These are phyloP conservation scores for Dysphania ambrosioides DNA, from an alignment of 148 eudicot species.

Conservation along the genomic window DNA sequence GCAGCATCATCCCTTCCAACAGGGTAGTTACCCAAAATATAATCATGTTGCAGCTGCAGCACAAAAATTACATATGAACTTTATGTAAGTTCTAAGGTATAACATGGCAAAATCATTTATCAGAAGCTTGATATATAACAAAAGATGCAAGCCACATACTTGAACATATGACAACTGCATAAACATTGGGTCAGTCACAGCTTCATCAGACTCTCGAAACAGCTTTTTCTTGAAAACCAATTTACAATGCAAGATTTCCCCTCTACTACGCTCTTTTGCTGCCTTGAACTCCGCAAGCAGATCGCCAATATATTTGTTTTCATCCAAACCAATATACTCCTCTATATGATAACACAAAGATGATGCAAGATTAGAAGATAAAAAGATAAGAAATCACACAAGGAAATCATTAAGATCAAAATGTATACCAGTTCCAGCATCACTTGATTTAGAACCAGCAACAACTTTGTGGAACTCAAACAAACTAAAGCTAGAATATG, in stretches of 20 bases:
- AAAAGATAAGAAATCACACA: background rate
- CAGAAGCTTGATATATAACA: background rate
- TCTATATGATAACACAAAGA: constrained; percentile 39
- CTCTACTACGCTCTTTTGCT: constrained; percentile 90
- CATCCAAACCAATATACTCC: constrained; percentile 90
- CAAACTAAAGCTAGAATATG: constrained; percentile 87
- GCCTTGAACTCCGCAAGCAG: constrained; percentile 91
- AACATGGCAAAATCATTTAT: background rate
- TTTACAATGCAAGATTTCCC: constrained; percentile 92
- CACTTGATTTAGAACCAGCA: constrained; percentile 76
- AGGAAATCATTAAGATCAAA: background rate
- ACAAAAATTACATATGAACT: constrained; percentile 1
- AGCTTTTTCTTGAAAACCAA: constrained; percentile 88
- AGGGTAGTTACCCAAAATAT: constrained; percentile 93
- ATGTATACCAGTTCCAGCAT: constrained; percentile 76
- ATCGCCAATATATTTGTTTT: constrained; percentile 94
- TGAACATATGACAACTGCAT: constrained; percentile 95
- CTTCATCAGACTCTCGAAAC: constrained; percentile 96
- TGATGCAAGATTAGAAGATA: constrained; percentile 12
- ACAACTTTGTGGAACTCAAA: constrained; percentile 93
- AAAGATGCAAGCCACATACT: constrained; percentile 33
- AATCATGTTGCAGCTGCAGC: constrained; percentile 92
- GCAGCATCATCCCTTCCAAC: constrained; percentile 98
- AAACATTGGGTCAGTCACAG: constrained; percentile 94
- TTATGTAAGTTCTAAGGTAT: background rate